These are phyloP conservation scores for Agaricus subrufescens DNA, from an alignment of 768 basidiomycete species.

Conservation along the genomic window DNA sequence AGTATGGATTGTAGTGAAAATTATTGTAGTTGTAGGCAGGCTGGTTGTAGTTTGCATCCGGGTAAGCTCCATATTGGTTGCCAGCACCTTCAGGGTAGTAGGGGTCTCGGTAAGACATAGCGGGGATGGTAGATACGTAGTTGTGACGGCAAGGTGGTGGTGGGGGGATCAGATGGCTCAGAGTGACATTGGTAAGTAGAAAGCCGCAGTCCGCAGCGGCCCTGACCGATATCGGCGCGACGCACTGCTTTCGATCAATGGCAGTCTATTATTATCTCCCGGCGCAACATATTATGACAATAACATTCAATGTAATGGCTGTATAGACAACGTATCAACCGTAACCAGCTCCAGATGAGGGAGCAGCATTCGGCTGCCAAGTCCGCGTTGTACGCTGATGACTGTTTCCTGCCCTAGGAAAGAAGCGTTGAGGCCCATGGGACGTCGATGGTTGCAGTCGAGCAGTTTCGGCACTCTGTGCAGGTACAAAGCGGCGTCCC, in stretches of 20 bases:
- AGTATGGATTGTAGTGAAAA: constrained; percentile 34
- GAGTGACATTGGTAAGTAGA: neutral
- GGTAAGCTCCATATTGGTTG: constrained; percentile 18
- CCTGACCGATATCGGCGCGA: neutral
- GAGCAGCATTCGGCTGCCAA: neutral
- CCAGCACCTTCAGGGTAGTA: constrained; percentile 27
- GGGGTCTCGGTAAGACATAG: constrained; percentile 54
- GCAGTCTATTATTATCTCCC: neutral
- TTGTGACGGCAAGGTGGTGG: neutral
- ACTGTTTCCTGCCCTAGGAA: neutral
- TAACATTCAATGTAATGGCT: neutral
- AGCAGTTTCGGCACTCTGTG: neutral
- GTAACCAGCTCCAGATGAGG: neutral
- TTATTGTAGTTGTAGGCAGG: constrained; percentile 27
- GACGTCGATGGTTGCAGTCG: constrained; percentile 1
- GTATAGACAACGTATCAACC: neutral
- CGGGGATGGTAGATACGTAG: neutral
- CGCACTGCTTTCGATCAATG: constrained; percentile 7
- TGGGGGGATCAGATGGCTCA: neutral
- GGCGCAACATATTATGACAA: neutral
- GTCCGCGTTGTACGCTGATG: neutral
- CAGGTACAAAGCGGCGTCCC: constrained; percentile 14
- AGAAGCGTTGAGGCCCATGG: constrained; percentile 7
- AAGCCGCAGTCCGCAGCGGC: neutral
- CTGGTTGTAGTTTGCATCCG: constrained; percentile 5